Evolutionary conservation across 2,329 filamentous ascomycete genomes (phyloP), one percentile per base, ranked within the genome.

Genomic region (Epichloe glyceriae): DNA sequence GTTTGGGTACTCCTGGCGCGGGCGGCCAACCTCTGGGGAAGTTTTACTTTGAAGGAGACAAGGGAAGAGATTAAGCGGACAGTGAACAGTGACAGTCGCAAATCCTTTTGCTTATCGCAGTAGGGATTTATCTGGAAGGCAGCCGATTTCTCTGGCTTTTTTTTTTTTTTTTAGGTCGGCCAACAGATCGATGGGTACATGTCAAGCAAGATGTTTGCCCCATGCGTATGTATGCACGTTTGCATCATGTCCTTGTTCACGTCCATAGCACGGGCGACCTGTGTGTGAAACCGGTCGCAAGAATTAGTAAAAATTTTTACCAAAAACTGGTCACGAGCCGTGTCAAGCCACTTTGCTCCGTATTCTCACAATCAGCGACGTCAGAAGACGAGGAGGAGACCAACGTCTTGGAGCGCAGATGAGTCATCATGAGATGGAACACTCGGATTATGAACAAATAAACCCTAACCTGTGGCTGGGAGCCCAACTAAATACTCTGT

Each of bases 1-100:
- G 67, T 1, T 56, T 78, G 51, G 69, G 71, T 20, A 74, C 65
- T 39, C 67, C 74, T 1, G 70, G 70, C 8, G 66, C 69, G 30
- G 67, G 66, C 38, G 72, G 66, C 5, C 71, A 74, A 45, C 62
- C 72, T 11, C 58, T 82, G 48, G 79, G 79, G 14, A 75, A 73
- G 54, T 80, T 82, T 57, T 79, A 78, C 55, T 83, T 82, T 58
- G 81, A 83, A 60, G 71, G 73, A 12, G 70, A 70, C 55, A 67
- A 66, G 46, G 49, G 52, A 41, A 52, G 52, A 30, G 52, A 57
- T 3, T 58, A 43, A 55, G 11, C 44, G 1, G 5, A 30, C 14
- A 30, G 17, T 12, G 3, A 14, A 38, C 5, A 38, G 17, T 17
- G 6, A 12, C 22, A 3, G 14, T 19, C n/a, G 40, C 10, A 30